phyloP scores from a whole-genome alignment of 2,329 filamentous ascomycete species.

The Dactylellina cionopaga region DNA sequence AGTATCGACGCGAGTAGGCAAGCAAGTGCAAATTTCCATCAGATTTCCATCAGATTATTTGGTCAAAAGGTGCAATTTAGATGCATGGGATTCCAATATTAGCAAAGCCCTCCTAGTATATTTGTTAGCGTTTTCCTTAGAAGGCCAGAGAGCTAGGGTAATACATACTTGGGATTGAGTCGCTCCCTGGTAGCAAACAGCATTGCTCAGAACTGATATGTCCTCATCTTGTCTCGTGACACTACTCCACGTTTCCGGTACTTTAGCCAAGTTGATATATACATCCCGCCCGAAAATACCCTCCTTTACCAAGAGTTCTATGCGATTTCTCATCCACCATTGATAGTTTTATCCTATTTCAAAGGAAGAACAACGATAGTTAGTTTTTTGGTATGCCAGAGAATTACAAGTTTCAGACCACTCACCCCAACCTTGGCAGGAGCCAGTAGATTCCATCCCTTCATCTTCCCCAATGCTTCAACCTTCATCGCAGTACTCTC shows the following conservation, averaged over 20 bases:
- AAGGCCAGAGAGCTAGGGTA: too few relatives aligned
- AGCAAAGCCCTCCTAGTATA: too few relatives aligned
- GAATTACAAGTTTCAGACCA: not conserved
- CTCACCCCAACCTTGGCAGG: constrained; percentile 14
- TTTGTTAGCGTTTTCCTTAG: too few relatives aligned
- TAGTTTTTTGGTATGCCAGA: too few relatives aligned
- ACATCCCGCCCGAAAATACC: not conserved
- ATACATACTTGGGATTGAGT: too few relatives aligned
- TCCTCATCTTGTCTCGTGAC: not conserved
- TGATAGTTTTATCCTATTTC: constrained; percentile 20
- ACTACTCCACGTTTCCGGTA: constrained; percentile 1
- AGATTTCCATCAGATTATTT: too few relatives aligned
- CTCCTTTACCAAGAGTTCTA: constrained; percentile 13
- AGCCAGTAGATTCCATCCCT: constrained; percentile 27
- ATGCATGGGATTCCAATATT: too few relatives aligned
- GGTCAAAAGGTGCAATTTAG: too few relatives aligned
- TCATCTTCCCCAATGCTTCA: not conserved
- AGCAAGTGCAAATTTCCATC: too few relatives aligned
- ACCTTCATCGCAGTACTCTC: constrained; percentile 11
- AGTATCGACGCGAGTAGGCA: too few relatives aligned
- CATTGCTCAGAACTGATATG: not conserved
- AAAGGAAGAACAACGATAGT: not conserved
- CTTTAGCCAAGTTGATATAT: not conserved
- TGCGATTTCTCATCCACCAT: constrained; percentile 23
- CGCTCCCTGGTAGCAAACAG: too few relatives aligned